Conservation (phyloP, 345 rosid species). For the Salix caprea region DNA sequence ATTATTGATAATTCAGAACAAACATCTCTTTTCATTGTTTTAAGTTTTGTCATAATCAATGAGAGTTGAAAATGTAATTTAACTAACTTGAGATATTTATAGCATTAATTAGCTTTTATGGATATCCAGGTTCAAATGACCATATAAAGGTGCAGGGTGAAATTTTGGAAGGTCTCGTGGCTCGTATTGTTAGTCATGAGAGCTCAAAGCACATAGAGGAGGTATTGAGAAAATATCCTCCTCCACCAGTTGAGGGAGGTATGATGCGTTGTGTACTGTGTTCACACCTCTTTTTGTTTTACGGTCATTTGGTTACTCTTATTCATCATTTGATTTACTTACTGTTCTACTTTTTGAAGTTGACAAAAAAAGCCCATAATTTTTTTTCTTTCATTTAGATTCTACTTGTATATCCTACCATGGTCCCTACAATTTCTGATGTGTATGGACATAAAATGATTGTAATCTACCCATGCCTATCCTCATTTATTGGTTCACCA, state of each 20-base stretch:
- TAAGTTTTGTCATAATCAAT: background rate
- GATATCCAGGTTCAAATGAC: conserved; percentile 66
- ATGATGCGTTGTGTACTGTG: conserved; percentile 3
- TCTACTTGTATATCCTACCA: background rate
- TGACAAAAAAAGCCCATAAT: background rate
- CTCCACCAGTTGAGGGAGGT: conserved; percentile 69
- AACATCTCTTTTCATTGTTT: background rate
- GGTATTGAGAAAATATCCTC: conserved; percentile 63
- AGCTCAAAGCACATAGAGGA: conserved; percentile 75
- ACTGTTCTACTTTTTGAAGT: background rate
- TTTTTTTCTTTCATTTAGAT: background rate
- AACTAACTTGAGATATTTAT: background rate
- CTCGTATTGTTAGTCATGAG: conserved; percentile 77
- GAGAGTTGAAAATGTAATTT: background rate
- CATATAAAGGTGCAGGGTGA: conserved; percentile 87
- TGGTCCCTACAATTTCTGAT: background rate
- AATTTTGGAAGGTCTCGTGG: conserved; percentile 98
- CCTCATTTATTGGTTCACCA: no score
- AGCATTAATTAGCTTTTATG: background rate
- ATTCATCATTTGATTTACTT: background rate
- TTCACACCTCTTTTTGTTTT: background rate
- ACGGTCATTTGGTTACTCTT: background rate
- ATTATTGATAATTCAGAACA: background rate
- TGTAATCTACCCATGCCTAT: no score
- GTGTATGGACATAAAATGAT: no score